phyloP scores from a whole-genome alignment of 371 early-diverging fungal species.

The Mycotypha africana region DNA sequence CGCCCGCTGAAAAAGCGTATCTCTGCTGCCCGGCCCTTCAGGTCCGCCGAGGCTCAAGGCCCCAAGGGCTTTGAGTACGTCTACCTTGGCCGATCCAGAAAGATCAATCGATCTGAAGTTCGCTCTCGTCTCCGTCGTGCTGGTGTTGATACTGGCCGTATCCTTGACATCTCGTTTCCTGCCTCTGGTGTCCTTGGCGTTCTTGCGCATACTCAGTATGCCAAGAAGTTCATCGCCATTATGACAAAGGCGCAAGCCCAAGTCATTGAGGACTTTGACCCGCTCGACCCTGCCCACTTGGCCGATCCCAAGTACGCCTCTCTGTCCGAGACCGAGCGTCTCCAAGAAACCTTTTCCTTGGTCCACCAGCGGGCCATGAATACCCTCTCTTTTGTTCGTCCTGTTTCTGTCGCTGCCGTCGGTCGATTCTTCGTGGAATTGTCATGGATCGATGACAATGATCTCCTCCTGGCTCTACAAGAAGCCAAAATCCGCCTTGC shows the following conservation, averaged over 20 bases:
- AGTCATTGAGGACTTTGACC: neutral
- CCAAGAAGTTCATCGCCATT: neutral
- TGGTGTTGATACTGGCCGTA: neutral
- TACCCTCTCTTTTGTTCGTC: neutral
- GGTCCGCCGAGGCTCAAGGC: no score
- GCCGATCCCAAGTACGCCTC: conserved; percentile 1
- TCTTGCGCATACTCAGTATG: neutral
- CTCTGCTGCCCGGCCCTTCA: no score
- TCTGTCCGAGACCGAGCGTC: neutral
- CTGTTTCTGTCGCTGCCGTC: neutral
- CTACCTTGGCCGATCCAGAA: neutral
- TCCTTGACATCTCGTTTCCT: conserved; percentile 3
- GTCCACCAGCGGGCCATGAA: neutral
- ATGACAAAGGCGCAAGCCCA: neutral
- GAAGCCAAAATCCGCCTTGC: neutral
- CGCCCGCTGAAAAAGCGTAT: no score
- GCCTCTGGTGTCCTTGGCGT: neutral
- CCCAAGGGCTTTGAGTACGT: no score
- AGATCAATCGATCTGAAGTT: conserved; percentile 1
- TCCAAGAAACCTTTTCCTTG: neutral
- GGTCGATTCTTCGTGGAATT: neutral
- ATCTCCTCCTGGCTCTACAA: neutral
- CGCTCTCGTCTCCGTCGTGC: neutral
- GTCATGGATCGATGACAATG: neutral
- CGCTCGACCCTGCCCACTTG: neutral